phyloP scores from a whole-genome alignment of 2,329 filamentous ascomycete genomes.

The Alternaria hordeiaustralica region DNA sequence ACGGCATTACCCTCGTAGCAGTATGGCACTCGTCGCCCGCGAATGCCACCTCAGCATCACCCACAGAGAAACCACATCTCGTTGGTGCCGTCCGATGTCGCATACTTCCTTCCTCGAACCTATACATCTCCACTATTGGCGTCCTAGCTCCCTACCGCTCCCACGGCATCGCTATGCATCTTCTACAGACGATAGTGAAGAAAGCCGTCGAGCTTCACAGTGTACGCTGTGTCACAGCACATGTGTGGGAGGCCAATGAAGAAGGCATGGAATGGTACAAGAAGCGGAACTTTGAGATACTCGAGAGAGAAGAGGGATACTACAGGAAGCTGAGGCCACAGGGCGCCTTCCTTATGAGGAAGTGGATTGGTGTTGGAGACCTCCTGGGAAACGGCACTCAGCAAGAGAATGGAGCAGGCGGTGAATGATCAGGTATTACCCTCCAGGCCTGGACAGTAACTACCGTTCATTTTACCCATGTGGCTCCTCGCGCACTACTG shows the following conservation, averaged over 20 bases:
- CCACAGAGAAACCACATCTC: conserved; percentile 42
- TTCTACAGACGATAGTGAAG: conserved; percentile 56
- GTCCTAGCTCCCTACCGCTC: conserved; percentile 66
- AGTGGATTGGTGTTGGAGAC: conserved; percentile 49
- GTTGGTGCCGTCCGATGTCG: conserved; percentile 58
- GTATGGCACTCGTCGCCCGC: conserved; percentile 56
- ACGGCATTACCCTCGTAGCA: conserved; percentile 65
- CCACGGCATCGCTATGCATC: conserved; percentile 62
- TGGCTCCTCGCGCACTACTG: not conserved
- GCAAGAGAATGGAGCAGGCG: conserved; percentile 1
- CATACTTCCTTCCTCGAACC: conserved; percentile 48
- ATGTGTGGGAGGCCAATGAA: conserved; percentile 69
- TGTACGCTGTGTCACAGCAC: conserved; percentile 62
- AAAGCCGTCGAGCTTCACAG: conserved; percentile 59
- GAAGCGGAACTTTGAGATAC: conserved; percentile 62
- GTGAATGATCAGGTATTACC: conserved; percentile 1
- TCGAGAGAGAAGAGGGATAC: conserved; percentile 61
- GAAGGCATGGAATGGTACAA: conserved; percentile 67
- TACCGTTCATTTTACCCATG: not conserved
- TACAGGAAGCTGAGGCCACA: conserved; percentile 65
- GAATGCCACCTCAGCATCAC: not conserved
- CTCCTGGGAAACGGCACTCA: conserved; percentile 21
- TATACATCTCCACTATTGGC: conserved; percentile 68
- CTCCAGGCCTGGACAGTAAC: not conserved
- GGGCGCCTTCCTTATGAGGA: conserved; percentile 61